phyloP scores from a whole-genome alignment of 257 asterid genomes.

The Solanum chilense region DNA sequence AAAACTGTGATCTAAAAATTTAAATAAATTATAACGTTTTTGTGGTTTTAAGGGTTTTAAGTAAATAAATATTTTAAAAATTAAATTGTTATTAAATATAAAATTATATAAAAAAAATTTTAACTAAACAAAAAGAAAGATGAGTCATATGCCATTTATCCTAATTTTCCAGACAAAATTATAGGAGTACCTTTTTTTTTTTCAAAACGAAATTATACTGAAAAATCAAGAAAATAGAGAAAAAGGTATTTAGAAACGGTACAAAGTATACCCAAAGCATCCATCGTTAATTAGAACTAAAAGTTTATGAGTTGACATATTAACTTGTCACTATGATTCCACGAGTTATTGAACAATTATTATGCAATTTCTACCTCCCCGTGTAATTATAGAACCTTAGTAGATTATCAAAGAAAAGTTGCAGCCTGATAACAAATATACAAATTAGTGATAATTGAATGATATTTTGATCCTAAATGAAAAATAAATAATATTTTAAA shows the following conservation, averaged over 20 bases:
- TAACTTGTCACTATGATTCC: background rate
- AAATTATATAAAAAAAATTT: too few species aligned
- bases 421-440: background rate
- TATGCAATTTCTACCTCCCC: background rate
- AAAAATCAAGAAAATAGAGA: background rate
- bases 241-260: background rate
- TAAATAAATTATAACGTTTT: too few species aligned
- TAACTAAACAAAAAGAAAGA: too few species aligned
- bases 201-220: background rate
- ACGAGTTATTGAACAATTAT: background rate
- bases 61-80: too few species aligned
- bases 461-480: too few species aligned
- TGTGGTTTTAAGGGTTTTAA: too few species aligned
- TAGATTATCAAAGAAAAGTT: background rate
- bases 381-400: background rate
- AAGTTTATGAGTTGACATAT: background rate
- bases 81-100: too few species aligned
- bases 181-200: background rate
- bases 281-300: background rate
- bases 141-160: background rate
- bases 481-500: too few species aligned
- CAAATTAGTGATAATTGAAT: too few species aligned
- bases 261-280: background rate
- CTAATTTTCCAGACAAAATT: background rate
- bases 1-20: too few species aligned